Evolutionary conservation across 495 filamentous ascomycete species (phyloP), one percentile per base, ranked within the genome.

Genomic region (Trichoderma parareesei): DNA sequence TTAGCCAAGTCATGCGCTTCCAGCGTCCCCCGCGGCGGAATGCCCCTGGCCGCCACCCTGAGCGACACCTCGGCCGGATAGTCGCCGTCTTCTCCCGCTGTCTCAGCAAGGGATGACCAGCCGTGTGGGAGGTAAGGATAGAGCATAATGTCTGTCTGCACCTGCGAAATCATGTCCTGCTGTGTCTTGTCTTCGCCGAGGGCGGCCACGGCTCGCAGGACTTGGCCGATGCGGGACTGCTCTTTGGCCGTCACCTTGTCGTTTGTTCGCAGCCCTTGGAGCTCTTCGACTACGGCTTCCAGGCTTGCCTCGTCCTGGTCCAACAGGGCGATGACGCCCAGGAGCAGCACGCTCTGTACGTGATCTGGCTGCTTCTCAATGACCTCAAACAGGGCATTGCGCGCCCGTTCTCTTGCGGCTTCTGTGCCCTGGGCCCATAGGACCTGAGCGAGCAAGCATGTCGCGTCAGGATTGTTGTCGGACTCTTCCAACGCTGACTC

Each of bases 361-460:
- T 98, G 93, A 5, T 85, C 83, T 0, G 89, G 84, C 62, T 89
- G 74, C 27, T 71, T 80, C 69, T 92, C 89, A 16, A 96, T 86
- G 61, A 88, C 77, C 14, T 87, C 86, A 69, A 96, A 91, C 27
- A 98, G 75, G 65, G 94, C 84, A 60, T 95, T 86, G 5, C 90
- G 82, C 13, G 93, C 91, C 64, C 91, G 84, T 49, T 82, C 82
- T 48, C 86, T 81, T 60, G 92, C 89, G 13, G 89, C 85, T 8
- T 88, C 85, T 2, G 85, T 86, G 35, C 90, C 93, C 71, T 89
- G 93, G 3, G 91, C 92, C 92, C 93, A 98, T 6, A 98, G 81
- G 3, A 97, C 87, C 71, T 98, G 90, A 2, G 92, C 88, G 9
- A 98, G 81, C 16, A 97, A 81, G 70, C 92, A 96, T 16, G 93